Evolutionary conservation across 1,284 basidiomycete genomes (phyloP).

Genomic region (Boletus hoseneyae): DNA sequence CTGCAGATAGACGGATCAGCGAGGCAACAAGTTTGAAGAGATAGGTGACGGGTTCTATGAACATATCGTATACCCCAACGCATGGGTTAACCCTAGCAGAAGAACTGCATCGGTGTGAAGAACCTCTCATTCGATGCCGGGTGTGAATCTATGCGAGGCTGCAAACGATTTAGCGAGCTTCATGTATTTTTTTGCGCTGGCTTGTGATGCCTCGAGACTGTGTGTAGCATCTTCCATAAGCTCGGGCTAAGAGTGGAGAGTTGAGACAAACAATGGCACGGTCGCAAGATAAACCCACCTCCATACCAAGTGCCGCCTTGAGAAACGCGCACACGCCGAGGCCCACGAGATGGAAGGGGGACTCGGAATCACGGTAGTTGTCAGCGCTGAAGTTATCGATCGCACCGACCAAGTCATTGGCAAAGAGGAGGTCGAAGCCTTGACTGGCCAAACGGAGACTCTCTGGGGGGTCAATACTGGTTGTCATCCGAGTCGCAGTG

Average conservation of each 20-base stretch:
- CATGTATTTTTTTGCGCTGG: constrained; percentile 54
- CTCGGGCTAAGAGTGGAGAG: constrained; percentile 18
- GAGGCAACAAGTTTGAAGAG: constrained; percentile 1
- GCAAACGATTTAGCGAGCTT: constrained; percentile 41
- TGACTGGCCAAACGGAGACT: constrained; percentile 49
- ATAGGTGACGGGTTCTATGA: background rate
- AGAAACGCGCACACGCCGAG: constrained; percentile 71
- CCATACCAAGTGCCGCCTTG: constrained; percentile 77
- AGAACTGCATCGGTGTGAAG: constrained; percentile 68
- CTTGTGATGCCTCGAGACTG: constrained; percentile 55
- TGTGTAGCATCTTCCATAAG: constrained; percentile 49
- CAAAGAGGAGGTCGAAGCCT: constrained; percentile 67
- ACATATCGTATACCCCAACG: constrained; percentile 49
- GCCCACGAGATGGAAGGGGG: constrained; percentile 69
- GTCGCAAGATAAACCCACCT: constrained; percentile 42
- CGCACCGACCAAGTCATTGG: constrained; percentile 58
- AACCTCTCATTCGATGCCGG: constrained; percentile 71
- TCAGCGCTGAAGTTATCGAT: constrained; percentile 46
- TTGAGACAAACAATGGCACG: background rate
- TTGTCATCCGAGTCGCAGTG: background rate
- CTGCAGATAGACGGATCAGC: constrained; percentile 1
- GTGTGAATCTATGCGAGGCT: constrained; percentile 46
- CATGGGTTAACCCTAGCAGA: constrained; percentile 64
- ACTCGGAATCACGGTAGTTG: constrained; percentile 34
- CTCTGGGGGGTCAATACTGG: constrained; percentile 29